Conservation (phyloP, 148 eudicot species). For the Amaranthus cruentus region DNA sequence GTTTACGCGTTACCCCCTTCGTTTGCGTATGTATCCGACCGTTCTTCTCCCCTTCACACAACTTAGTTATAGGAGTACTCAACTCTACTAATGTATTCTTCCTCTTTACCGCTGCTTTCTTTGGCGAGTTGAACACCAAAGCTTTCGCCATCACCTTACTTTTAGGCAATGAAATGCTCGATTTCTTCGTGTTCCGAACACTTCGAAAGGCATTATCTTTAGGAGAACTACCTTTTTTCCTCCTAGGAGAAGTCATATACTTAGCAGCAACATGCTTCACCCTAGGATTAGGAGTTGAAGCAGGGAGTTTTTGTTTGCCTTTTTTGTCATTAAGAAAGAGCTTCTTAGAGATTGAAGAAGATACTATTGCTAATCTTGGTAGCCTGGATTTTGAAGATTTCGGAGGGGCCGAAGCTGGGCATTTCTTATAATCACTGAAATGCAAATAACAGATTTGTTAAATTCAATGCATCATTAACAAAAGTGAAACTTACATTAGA, state of each 20-base stretch:
- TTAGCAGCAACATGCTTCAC: slow-evolving; percentile 81
- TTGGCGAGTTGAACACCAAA: slow-evolving; percentile 60
- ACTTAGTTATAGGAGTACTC: slow-evolving; percentile 57
- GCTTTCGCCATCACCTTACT: slow-evolving; percentile 47
- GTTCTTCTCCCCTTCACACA: slow-evolving; percentile 59
- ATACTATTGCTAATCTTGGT: slow-evolving; percentile 50
- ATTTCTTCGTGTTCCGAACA: slow-evolving; percentile 49
- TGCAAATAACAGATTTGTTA: background rate
- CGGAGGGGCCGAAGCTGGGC: slow-evolving; percentile 83
- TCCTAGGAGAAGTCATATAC: slow-evolving; percentile 84
- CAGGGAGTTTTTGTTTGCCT: slow-evolving; percentile 23
- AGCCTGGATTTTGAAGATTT: slow-evolving; percentile 67
- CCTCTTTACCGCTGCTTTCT: slow-evolving; percentile 37
- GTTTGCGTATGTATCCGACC: slow-evolving; percentile 48
- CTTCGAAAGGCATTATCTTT: slow-evolving; percentile 52
- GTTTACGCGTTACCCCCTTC: slow-evolving; percentile 24
- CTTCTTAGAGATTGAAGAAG: slow-evolving; percentile 59
- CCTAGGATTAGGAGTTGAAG: slow-evolving; percentile 51
- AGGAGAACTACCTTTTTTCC: slow-evolving; percentile 35
- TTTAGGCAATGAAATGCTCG: slow-evolving; percentile 34
- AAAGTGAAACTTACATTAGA: background rate
- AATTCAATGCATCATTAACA: background rate
- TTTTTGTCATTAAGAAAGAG: slow-evolving; percentile 22
- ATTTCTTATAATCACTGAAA: slow-evolving; percentile 44
- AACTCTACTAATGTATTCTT: slow-evolving; percentile 40